Percentiles rank a stretch among this genome's conserved stretches.
phyloP scores from a whole-genome alignment of 176 grass and related monocot species.

The Thinopyrum elongatum region DNA sequence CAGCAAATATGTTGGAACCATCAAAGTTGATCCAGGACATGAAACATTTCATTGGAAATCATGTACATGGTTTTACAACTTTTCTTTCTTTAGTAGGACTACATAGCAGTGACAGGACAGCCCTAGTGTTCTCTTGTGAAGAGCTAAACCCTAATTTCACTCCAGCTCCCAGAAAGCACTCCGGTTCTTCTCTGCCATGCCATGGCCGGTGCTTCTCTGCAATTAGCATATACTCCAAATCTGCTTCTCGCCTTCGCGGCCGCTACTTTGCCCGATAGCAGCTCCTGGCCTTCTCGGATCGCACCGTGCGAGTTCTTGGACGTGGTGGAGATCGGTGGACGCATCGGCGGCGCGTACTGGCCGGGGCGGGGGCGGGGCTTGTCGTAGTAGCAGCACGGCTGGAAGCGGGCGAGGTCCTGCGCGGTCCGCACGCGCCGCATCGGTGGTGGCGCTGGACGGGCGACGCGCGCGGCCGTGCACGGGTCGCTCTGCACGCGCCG shows the following conservation, averaged over 20 bases:
- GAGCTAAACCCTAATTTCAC: constrained; percentile 26
- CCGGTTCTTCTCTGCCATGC: not conserved
- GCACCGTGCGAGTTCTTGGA: not conserved
- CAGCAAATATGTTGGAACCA: too few relatives aligned
- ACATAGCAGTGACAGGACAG: too few relatives aligned
- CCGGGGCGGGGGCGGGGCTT: not conserved
- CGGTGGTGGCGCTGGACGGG: not conserved
- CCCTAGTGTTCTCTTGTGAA: too few relatives aligned
- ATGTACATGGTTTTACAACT: too few relatives aligned
- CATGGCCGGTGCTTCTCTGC: not conserved
- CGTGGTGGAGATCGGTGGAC: not conserved
- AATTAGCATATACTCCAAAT: too few relatives aligned
- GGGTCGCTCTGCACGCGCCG: not conserved
- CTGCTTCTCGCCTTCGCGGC: not conserved
- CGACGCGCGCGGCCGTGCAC: too few relatives aligned
- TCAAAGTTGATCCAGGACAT: too few relatives aligned
- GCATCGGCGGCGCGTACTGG: not conserved
- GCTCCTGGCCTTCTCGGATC: not conserved
- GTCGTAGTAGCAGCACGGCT: not conserved
- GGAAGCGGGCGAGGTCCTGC: not conserved
- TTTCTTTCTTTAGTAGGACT: too few relatives aligned
- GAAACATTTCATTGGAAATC: too few relatives aligned
- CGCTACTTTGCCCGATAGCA: not conserved
- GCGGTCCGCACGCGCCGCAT: constrained; percentile 20
- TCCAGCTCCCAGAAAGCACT: constrained; percentile 13